Evolutionary conservation across 495 filamentous ascomycete genomes (phyloP), one percentile per base, ranked within the genome.

Genomic region (Xylaria curta): DNA sequence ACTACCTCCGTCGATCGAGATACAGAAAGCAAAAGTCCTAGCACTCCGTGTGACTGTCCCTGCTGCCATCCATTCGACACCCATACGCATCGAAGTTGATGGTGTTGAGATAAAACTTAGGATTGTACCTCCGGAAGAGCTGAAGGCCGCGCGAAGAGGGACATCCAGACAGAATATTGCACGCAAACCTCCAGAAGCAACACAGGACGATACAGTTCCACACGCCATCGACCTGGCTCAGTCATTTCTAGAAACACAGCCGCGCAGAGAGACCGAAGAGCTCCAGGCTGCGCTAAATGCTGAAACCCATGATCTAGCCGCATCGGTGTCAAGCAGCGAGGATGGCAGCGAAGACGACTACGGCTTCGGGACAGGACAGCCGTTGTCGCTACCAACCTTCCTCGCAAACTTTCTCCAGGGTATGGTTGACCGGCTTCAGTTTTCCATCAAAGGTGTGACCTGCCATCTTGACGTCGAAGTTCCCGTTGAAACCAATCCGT

Each of bases 211-310:
- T 2, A 76, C 86, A 24, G 81, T 97, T 13, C 93, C 93, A 4
- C 93, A 92, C 19, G 89, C 93, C n/a, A 87, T 91, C 72, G 91
- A 95, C 69, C 86, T 98, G 40, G 95, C 95, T 4, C 87, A 94
- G 78, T 97, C 93, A 0, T 98, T 97, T 80, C 84, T 98, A 17
- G 87, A 94, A 73, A 88, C 93, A 1, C 93, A 98, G 74, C 92
- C 94, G 53, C 77, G 77, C 13, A 88, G 91, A 68, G 92, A 96
- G 76, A 92, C 89, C 74, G 87, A 87, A 44, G 88, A 94, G 79
- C 82, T 98, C 38, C 88, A 96, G 80, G 89, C 92, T 66, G 93
- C 92, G 6, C 84, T 98, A 21, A 84, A 89, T 31, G 86, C 87
- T 6, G 86, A 92, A 70, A 90, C 90, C 7, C 88, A 90, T 61